Percentiles rank a stretch among this genome's conserved stretches.
Conservation (phyloP, 352 stramenopile genomes). For the Globisporangium paroecandrum region DNA sequence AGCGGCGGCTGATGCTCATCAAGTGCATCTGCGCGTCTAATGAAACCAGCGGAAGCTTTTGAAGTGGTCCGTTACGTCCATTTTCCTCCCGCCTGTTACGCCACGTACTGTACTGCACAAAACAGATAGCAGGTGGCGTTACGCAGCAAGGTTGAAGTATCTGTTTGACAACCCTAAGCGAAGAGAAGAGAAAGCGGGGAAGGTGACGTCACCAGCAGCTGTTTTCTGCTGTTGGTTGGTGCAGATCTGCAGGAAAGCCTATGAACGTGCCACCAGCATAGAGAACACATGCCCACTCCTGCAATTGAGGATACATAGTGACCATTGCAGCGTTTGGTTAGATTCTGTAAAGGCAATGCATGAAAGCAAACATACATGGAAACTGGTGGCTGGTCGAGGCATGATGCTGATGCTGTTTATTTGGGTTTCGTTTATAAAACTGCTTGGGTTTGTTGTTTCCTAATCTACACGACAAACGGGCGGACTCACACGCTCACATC, state of each 20-base stretch:
- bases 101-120: background rate
- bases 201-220: background rate
- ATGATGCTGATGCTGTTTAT: constrained; percentile 9
- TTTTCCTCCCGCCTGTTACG: background rate
- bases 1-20: background rate
- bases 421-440: constrained; percentile 11
- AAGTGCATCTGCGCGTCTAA: background rate
- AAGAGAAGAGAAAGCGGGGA: background rate
- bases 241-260: background rate
- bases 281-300: background rate
- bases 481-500: constrained; percentile 1
- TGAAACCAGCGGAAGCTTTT: background rate
- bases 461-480: constrained; percentile 20
- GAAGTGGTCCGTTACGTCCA: background rate
- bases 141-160: constrained; percentile 5
- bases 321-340: background rate
- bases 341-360: background rate
- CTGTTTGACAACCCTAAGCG: background rate
- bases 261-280: background rate
- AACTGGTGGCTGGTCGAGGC: background rate
- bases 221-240: background rate
- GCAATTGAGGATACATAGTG: no score
- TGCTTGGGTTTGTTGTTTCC: constrained; percentile 8
- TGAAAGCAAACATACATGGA: background rate
- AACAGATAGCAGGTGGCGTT: background rate